These are phyloP conservation scores for Tuber melanosporum DNA, from an alignment of 495 filamentous ascomycete genomes.

Conservation along the genomic window DNA sequence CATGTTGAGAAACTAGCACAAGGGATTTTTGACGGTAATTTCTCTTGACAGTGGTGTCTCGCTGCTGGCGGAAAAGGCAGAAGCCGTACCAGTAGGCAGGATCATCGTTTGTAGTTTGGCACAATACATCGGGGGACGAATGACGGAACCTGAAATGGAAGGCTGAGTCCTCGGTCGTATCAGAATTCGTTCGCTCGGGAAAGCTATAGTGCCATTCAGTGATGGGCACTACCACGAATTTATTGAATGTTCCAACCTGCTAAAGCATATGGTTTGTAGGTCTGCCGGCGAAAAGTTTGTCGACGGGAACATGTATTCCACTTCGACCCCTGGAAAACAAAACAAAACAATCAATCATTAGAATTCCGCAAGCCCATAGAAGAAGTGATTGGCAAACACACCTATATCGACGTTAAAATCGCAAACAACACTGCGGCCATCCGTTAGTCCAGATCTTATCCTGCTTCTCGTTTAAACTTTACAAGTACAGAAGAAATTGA, in stretches of 20 bases:
- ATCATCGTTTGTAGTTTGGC: conserved; percentile 30
- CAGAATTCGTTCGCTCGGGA: conserved; percentile 40
- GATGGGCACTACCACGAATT: conserved; percentile 6
- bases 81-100: conserved; percentile 41
- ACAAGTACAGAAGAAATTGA: conserved; percentile 13
- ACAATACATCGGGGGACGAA: conserved; percentile 35
- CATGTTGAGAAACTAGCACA: conserved; percentile 41
- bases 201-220: conserved; percentile 28
- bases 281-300: conserved; percentile 40
- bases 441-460: conserved; percentile 2
- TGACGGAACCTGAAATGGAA: conserved; percentile 42
- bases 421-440: conserved; percentile 38
- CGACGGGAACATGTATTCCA: conserved; percentile 42
- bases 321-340: conserved; percentile 35
- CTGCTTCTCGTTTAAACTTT: neutral
- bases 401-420: conserved; percentile 43
- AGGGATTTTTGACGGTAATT: conserved; percentile 42
- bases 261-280: conserved; percentile 42
- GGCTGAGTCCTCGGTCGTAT: conserved; percentile 36
- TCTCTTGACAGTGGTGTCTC: conserved; percentile 37
- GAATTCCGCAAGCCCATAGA: conserved; percentile 2
- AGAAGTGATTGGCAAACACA: conserved; percentile 19
- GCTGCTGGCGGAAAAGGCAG: conserved; percentile 41
- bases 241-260: conserved; percentile 29
- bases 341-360: neutral